Percentiles rank a stretch among this genome's conserved stretches.
These are phyloP conservation scores for Lachnellula suecica DNA, from an alignment of 2,329 filamentous ascomycete species.

Conservation along the genomic window DNA sequence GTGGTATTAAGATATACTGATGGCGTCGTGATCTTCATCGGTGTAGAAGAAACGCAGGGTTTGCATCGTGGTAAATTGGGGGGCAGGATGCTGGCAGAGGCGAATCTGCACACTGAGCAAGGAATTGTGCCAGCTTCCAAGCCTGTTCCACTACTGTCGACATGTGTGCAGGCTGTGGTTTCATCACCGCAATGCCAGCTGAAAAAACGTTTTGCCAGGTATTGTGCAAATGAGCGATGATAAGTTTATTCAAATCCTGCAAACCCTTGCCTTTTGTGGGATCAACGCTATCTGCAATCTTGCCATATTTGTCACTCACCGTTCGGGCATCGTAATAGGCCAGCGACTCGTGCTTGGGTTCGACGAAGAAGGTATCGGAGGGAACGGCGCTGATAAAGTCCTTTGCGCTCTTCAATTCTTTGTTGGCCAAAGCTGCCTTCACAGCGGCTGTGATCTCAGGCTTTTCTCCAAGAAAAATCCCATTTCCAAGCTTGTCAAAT, in stretches of 20 bases:
- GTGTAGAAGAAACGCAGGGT: slow-evolving; percentile 66
- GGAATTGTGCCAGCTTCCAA: slow-evolving; percentile 69
- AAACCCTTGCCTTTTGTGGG: slow-evolving; percentile 60
- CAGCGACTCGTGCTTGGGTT: slow-evolving; percentile 64
- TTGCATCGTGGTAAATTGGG: slow-evolving; percentile 71
- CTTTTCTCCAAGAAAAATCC: slow-evolving; percentile 71
- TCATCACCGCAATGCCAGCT: slow-evolving; percentile 76
- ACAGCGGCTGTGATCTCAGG: slow-evolving; percentile 62
- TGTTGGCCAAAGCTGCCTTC: slow-evolving; percentile 55
- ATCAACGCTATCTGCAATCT: slow-evolving; percentile 62
- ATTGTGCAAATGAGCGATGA: slow-evolving; percentile 81
- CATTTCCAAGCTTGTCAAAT: slow-evolving; percentile 70
- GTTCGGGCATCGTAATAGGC: slow-evolving; percentile 72
- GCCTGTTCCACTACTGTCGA: slow-evolving; percentile 70
- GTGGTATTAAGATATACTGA: slow-evolving; percentile 70
- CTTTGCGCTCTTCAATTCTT: slow-evolving; percentile 55
- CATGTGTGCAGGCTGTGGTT: slow-evolving; percentile 75
- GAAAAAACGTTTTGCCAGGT: slow-evolving; percentile 81
- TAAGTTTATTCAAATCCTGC: slow-evolving; percentile 66
- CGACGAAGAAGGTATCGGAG: slow-evolving; percentile 60
- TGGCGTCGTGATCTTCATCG: slow-evolving; percentile 66
- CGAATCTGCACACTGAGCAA: slow-evolving; percentile 72
- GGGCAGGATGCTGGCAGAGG: slow-evolving; percentile 79
- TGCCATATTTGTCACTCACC: slow-evolving; percentile 65
- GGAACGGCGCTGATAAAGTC: slow-evolving; percentile 63